Evolutionary conservation across 345 rosid species (phyloP), one percentile per base, ranked within the genome.

Genomic region (Orychophragmus violaceus): DNA sequence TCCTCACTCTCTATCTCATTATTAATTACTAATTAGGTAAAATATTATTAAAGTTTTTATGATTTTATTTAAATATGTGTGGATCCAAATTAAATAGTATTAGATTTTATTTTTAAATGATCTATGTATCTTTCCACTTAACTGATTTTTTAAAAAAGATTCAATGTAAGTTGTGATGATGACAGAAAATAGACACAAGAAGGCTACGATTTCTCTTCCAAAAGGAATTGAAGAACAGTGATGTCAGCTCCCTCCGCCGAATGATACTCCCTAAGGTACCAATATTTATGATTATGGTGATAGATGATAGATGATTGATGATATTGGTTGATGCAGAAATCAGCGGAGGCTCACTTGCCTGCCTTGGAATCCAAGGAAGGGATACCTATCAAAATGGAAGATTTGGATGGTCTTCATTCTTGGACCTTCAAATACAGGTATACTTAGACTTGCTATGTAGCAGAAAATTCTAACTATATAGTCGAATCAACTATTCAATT

Each of bases 391-490:
- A 81, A 35, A 74, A 88, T 94, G 97, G 82, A 81, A 32, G 99
- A 94, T 75, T 28, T 85, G 59, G 95, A 94, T 39, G 95, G 96
- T 13, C 72, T 78, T 11, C 91, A 90, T 68, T 72, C 77, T 16
- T 94, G 99, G 99, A 85, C 76, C 78, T 94, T 94, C 82, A 94
- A 90, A 49, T 94, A 90, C 70, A 94, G 97, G 99, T 88, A 49
- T 22, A 17, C 59, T 54, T 54, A 6, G 0, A 5, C 5, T 52
- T 28, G 28, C 30, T 33, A 17, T 44, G 21, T 64, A 64, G 36
- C 36, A 13, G 39, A 29, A 3, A 23, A 29, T 16, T 29, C 17
- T 17, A 5, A 4, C 13, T 21, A 21, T 25, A 42, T 32, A 42
- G 46, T 52, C 29, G 1, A 23, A 32, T 58, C 27, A 7, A 24